Conservation (phyloP, 1,139 yeast genomes). For the Wickerhamomyces sp. region DNA sequence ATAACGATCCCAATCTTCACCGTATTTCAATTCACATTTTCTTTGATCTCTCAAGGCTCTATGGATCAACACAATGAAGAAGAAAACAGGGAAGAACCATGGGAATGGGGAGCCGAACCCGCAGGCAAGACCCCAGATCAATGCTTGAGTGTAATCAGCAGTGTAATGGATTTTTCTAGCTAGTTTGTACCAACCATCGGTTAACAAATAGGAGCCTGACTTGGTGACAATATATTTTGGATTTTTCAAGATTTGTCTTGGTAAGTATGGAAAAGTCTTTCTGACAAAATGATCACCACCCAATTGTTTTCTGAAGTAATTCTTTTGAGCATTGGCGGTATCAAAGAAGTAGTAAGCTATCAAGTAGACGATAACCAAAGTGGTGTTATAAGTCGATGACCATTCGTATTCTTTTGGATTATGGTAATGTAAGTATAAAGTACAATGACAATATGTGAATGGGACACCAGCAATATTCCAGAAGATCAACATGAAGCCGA, state of each 20-base stretch:
- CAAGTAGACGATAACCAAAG: constrained; percentile 52
- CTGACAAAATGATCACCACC: constrained; percentile 74
- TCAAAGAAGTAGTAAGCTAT: constrained; percentile 89
- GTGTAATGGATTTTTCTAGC: constrained; percentile 96
- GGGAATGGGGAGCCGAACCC: constrained; percentile 88
- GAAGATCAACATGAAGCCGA: constrained; percentile 95
- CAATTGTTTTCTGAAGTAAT: constrained; percentile 81
- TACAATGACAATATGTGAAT: constrained; percentile 93
- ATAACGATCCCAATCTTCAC: constrained; percentile 90
- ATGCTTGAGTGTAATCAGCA: constrained; percentile 84
- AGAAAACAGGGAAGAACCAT: constrained; percentile 93
- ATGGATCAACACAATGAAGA: constrained; percentile 80
- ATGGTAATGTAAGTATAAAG: constrained; percentile 76
- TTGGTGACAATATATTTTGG: constrained; percentile 83
- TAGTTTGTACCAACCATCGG: constrained; percentile 90
- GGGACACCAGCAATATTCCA: constrained; percentile 99
- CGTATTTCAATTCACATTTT: constrained; percentile 83
- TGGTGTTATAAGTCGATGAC: constrained; percentile 54
- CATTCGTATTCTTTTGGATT: constrained; percentile 78
- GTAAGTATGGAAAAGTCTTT: constrained; percentile 90
- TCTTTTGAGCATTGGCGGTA: constrained; percentile 93
- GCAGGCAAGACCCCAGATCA: constrained; percentile 90
- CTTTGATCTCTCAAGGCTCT: constrained; percentile 83
- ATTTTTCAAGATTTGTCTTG: constrained; percentile 72
- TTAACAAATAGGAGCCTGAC: constrained; percentile 76